Evolutionary conservation across 768 basidiomycete genomes (phyloP).

Genomic region (Sporobolomyces phaffii): DNA sequence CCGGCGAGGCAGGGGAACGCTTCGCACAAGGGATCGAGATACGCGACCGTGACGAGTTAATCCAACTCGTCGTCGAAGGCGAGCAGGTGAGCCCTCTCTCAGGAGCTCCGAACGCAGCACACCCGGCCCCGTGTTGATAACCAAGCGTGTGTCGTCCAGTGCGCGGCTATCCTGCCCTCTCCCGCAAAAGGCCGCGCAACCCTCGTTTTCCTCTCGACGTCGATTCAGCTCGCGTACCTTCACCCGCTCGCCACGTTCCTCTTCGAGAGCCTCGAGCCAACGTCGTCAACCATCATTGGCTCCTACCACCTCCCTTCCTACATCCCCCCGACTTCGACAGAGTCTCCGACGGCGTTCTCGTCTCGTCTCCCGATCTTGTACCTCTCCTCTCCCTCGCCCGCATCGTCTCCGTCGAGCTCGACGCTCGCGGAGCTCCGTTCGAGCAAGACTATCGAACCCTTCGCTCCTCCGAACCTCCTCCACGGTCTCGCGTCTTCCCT

Average conservation of each 20-base stretch:
- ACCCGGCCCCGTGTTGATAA: neutral
- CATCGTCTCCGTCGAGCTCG: neutral
- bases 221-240: conserved; percentile 18
- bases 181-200: neutral
- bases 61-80: conserved; percentile 41
- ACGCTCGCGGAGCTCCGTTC: neutral
- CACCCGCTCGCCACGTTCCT: conserved; percentile 26
- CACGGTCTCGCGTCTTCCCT: conserved; percentile 31
- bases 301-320: conserved; percentile 34
- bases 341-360: neutral
- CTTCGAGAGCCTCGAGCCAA: conserved; percentile 7
- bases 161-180: neutral
- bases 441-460: neutral
- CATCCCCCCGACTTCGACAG: neutral
- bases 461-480: conserved; percentile 30
- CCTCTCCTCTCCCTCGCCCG: conserved; percentile 14
- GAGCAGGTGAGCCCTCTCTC: conserved; percentile 43
- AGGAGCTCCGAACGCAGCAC: too few relatives aligned
- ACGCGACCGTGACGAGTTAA: neutral
- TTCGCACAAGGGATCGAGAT: conserved; percentile 7
- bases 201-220: conserved; percentile 31
- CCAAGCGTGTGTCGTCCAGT: neutral
- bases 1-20: conserved; percentile 32
- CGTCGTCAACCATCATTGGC: conserved; percentile 6
- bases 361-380: conserved; percentile 19